Base-by-base conservation (phyloP, 495 filamentous ascomycete genomes). In the Aspergillus cavernicola region DNA sequence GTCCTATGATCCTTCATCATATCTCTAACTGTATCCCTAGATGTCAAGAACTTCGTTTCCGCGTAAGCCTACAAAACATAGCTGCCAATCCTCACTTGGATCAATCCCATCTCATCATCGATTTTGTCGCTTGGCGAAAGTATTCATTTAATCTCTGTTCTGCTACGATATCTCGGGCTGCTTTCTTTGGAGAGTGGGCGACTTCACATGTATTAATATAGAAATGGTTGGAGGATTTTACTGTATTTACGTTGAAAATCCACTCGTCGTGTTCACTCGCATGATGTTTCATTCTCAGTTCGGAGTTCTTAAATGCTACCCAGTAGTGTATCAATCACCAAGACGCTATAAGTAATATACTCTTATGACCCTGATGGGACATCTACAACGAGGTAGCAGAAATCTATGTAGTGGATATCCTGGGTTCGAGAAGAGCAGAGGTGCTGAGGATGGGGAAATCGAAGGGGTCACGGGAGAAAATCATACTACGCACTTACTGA, bases 41-140 rank as follows among this genome's bases (percentile, higher is more conserved):
- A 84, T 61, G 81, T 92, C 74, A 91, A 88, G 81, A 70, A 67
- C 46, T 92, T 92, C 62, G 70, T 91, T 56, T 79, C 82, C 63
- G 85, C 85, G 55, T 88, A 84, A 75, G 52, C 57, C 23, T 6
- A 24, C 15, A 9, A 22, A 35, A 9, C 11, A 13, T n/a, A 8
- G 23, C 31, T 8, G 6, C 1, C 31, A 45, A 15, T 9, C 8
- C n/a, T 36, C 40, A 20, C 20, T 37, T n/a, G 19, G 5, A 29
- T 46, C 46, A 50, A 46, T 55, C 46, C 47, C 57, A 28, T 23
- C 57, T 54, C 45, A 8, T 53, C 15, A 38, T 44, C 10, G 2
- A n/a, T n/a, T n/a, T n/a, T 42, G 11, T 32, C 29, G 18, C 46
- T 28, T 11, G 11, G 16, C 37, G 11, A 15, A 26, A 16, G 12